phyloP scores from a whole-genome alignment of 495 filamentous ascomycete genomes.

The Staphylotrichum longicolle region DNA sequence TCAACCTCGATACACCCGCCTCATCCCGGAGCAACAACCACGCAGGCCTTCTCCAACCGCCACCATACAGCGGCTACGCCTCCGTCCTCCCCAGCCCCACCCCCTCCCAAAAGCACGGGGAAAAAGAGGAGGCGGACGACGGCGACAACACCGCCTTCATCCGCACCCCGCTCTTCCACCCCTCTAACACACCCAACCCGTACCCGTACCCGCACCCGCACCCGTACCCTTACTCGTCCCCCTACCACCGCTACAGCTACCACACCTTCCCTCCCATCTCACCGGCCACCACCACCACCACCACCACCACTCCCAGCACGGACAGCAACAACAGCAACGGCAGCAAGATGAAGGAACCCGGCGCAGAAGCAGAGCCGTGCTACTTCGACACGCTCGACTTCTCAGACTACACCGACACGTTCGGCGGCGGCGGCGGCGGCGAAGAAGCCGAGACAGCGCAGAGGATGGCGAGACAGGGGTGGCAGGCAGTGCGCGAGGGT shows the following conservation, averaged over 20 bases:
- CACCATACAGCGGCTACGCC: not conserved
- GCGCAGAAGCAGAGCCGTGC: not conserved
- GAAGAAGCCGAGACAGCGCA: not conserved
- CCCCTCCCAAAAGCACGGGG: not conserved
- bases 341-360: too few relatives aligned
- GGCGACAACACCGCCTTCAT: not conserved
- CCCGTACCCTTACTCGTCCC: too few relatives aligned
- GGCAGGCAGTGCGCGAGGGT: not conserved
- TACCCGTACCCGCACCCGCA: too few relatives aligned
- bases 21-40: not conserved
- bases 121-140: not conserved
- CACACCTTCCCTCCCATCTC: not conserved
- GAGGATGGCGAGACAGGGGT: not conserved
- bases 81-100: not conserved
- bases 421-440: not conserved
- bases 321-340: not conserved
- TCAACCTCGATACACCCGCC: not conserved
- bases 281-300: not conserved
- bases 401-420: not conserved
- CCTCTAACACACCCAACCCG: not conserved
- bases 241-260: not conserved
- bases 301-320: not conserved
- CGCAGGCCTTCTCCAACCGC: not conserved
- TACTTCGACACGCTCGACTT: conserved; percentile 7
- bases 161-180: not conserved